Percentiles rank a stretch among this genome's conserved stretches.
These are phyloP conservation scores for Globisporangium carolinianum DNA, from an alignment of 352 stramenopile species.

Conservation along the genomic window DNA sequence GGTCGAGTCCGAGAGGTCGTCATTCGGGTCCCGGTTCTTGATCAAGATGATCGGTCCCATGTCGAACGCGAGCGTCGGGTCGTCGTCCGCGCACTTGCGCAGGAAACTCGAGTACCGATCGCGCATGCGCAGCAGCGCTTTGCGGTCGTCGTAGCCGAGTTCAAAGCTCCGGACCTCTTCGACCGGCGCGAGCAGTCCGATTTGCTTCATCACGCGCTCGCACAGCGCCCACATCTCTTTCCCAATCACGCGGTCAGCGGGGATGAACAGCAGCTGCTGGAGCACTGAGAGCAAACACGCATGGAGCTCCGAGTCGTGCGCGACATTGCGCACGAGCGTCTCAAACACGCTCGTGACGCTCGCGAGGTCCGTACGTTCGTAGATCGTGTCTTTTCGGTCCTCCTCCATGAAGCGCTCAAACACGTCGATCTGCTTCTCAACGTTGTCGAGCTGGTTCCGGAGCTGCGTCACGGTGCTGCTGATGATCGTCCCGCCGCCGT, in stretches of 20 bases:
- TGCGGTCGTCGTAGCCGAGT: constrained; percentile 77
- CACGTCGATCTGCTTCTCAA: constrained; percentile 86
- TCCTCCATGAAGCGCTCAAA: constrained; percentile 87
- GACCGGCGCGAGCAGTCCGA: constrained; percentile 63
- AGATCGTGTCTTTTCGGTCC: constrained; percentile 83
- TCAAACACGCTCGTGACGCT: constrained; percentile 65
- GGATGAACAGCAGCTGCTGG: constrained; percentile 84
- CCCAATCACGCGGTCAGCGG: constrained; percentile 67
- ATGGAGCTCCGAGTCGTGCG: constrained; percentile 56
- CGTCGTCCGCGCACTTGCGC: constrained; percentile 58
- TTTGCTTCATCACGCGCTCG: constrained; percentile 76
- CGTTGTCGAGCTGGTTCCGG: constrained; percentile 78
- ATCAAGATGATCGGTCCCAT: constrained; percentile 76
- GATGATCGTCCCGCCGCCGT: constrained; percentile 39
- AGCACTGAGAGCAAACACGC: constrained; percentile 72
- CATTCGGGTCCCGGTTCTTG: constrained; percentile 52
- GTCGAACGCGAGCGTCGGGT: constrained; percentile 56
- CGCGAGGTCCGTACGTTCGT: constrained; percentile 69
- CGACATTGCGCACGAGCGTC: constrained; percentile 45
- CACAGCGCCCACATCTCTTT: constrained; percentile 85
- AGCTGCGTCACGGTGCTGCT: constrained; percentile 69
- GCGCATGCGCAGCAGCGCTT: constrained; percentile 61
- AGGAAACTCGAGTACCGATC: constrained; percentile 76
- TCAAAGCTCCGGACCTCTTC: constrained; percentile 78
- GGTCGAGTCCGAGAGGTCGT: constrained; percentile 53